phyloP scores from a whole-genome alignment of 2,329 filamentous ascomycete genomes.

The Coniosporium tulheliwenetii region DNA sequence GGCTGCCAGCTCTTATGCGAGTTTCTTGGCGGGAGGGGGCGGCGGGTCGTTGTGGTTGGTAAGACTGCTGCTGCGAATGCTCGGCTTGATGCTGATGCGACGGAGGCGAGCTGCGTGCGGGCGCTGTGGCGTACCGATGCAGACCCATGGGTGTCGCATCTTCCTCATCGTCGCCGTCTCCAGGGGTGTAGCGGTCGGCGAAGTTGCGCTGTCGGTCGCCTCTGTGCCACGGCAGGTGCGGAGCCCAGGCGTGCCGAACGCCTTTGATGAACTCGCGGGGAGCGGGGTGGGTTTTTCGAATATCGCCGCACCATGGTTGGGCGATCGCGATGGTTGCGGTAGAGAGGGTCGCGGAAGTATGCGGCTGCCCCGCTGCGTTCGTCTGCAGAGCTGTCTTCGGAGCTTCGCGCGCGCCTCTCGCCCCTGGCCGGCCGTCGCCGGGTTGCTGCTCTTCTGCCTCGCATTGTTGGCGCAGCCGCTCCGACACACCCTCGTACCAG shows the following conservation, averaged over 20 bases:
- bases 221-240: neutral
- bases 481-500: conserved; percentile 71
- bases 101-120: conserved; percentile 1
- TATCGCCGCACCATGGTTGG: conserved; percentile 26
- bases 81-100: conserved; percentile 1
- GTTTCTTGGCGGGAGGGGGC: neutral
- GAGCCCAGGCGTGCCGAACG: neutral
- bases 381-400: conserved; percentile 15
- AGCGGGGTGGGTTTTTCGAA: conserved; percentile 13
- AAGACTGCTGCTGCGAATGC: no score
- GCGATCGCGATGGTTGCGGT: conserved; percentile 26
- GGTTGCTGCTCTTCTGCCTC: conserved; percentile 14
- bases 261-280: neutral
- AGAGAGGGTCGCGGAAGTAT: conserved; percentile 34
- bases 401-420: conserved; percentile 6
- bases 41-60: no score
- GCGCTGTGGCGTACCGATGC: conserved; percentile 2
- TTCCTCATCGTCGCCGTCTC: conserved; percentile 3
- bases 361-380: conserved; percentile 26
- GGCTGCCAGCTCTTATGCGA: neutral
- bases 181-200: conserved; percentile 3
- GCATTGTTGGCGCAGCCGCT: conserved; percentile 50
- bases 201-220: neutral
- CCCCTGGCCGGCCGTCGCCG: conserved; percentile 8
- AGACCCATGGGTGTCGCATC: conserved; percentile 3